Percentiles rank a stretch among this genome's conserved stretches.
phyloP scores from a whole-genome alignment of 1,139 yeast species.

The Wickerhamomyces sp. region DNA sequence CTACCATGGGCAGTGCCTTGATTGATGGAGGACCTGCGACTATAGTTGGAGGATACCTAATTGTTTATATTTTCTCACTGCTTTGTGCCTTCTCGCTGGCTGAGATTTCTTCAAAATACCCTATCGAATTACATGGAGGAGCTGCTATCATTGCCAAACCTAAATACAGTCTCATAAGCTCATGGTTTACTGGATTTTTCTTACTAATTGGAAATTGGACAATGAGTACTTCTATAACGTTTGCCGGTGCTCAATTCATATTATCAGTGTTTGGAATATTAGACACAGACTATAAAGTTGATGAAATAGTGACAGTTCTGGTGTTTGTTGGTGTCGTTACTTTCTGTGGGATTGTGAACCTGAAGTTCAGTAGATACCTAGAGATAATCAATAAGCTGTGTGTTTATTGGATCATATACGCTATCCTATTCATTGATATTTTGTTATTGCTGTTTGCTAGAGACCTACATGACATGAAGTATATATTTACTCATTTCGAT shows the following conservation, averaged over 20 bases:
- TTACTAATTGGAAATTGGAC: constrained; percentile 72
- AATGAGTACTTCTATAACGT: constrained; percentile 66
- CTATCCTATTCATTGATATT: constrained; percentile 65
- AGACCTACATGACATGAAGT: constrained; percentile 53
- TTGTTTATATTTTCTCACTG: constrained; percentile 57
- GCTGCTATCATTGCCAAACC: constrained; percentile 64
- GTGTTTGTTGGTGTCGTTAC: constrained; percentile 54
- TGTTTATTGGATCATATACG: constrained; percentile 68
- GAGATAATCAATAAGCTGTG: constrained; percentile 63
- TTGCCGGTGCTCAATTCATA: constrained; percentile 71
- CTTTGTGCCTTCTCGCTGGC: constrained; percentile 64
- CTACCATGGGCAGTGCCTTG: constrained; percentile 64
- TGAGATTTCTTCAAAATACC: constrained; percentile 70
- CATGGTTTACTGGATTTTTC: constrained; percentile 80
- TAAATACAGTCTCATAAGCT: constrained; percentile 46
- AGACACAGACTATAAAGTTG: constrained; percentile 53
- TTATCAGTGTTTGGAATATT: constrained; percentile 60
- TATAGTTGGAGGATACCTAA: constrained; percentile 64
- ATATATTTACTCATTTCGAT: constrained; percentile 65
- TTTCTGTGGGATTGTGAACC: constrained; percentile 57
- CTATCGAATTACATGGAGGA: constrained; percentile 73
- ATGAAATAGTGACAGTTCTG: constrained; percentile 49
- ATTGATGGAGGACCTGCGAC: constrained; percentile 74
- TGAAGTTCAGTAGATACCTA: constrained; percentile 52
- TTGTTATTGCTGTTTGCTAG: constrained; percentile 57